Percentiles rank a stretch among this genome's conserved stretches.
Evolutionary conservation across 805 yeast species (phyloP).

Genomic region (Metschnikowia santaceciliae): DNA sequence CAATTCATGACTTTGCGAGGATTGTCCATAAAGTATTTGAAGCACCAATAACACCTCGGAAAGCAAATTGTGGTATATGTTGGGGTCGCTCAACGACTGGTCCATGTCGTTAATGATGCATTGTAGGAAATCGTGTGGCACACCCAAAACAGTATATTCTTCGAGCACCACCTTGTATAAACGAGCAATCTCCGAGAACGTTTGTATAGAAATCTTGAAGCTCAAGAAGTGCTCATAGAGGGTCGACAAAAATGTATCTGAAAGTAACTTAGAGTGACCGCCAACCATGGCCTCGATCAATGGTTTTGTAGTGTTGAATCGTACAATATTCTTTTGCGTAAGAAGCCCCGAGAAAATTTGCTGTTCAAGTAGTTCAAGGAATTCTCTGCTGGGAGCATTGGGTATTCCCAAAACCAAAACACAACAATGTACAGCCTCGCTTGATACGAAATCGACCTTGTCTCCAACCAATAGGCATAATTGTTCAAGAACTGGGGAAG

Average conservation of each 20-base stretch:
- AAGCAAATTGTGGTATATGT: constrained; percentile 25
- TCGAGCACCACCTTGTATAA: constrained; percentile 25
- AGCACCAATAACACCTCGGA: constrained; percentile 26
- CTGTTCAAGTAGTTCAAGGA: constrained; percentile 29
- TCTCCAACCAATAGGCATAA: constrained; percentile 38
- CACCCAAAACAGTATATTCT: constrained; percentile 10
- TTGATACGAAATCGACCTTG: constrained; percentile 46
- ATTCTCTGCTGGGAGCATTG: constrained; percentile 33
- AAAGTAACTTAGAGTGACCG: constrained; percentile 15
- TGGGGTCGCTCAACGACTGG: constrained; percentile 21
- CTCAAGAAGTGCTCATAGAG: constrained; percentile 17
- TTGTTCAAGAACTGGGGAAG: constrained; percentile 21
- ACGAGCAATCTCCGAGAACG: constrained; percentile 24
- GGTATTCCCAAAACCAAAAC: not conserved
- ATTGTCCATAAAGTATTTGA: constrained; percentile 16
- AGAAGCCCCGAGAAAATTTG: constrained; percentile 26
- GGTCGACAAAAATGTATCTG: constrained; percentile 16
- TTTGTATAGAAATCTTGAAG: constrained; percentile 20
- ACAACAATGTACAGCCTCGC: constrained; percentile 35
- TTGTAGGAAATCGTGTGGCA: constrained; percentile 19
- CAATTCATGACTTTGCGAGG: not conserved
- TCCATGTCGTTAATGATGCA: constrained; percentile 24
- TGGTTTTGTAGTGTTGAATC: constrained; percentile 23
- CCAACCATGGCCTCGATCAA: constrained; percentile 28
- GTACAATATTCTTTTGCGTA: constrained; percentile 16